phyloP scores from a whole-genome alignment of 1,284 basidiomycete genomes.

The Grifola frondosa region DNA sequence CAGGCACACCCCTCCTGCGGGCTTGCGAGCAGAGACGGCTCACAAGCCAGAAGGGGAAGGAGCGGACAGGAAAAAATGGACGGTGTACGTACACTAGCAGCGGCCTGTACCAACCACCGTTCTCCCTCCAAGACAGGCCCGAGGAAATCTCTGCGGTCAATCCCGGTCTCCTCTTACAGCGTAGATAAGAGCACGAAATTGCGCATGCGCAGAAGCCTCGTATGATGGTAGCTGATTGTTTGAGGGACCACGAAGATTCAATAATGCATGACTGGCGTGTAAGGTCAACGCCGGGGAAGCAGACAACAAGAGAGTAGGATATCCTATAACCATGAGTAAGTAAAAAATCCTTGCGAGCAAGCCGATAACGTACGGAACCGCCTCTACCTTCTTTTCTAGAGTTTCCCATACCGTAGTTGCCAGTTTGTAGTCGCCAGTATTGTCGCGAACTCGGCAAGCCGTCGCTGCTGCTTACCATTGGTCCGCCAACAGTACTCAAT shows the following conservation, averaged over 20 bases:
- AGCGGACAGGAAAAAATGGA: background rate
- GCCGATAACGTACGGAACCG: constrained; percentile 57
- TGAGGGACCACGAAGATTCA: constrained; percentile 18
- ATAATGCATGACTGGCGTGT: constrained; percentile 62
- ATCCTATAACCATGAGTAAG: constrained; percentile 45
- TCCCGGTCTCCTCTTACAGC: constrained; percentile 70
- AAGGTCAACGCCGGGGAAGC: constrained; percentile 59
- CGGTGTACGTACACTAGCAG: constrained; percentile 60
- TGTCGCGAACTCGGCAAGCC: constrained; percentile 96
- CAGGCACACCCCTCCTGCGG: background rate
- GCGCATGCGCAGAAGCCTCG: constrained; percentile 59
- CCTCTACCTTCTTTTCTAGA: constrained; percentile 78
- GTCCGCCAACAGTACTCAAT: constrained; percentile 34
- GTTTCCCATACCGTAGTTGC: constrained; percentile 87
- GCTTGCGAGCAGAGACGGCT: background rate
- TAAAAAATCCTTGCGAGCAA: background rate
- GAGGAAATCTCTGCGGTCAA: constrained; percentile 57
- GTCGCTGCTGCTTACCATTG: constrained; percentile 61
- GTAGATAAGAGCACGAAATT: constrained; percentile 60
- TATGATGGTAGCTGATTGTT: constrained; percentile 34
- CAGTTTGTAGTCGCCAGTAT: constrained; percentile 87
- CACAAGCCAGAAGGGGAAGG: background rate
- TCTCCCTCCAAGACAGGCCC: constrained; percentile 65
- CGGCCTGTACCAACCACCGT: constrained; percentile 79
- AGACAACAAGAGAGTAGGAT: constrained; percentile 64